Evolutionary conservation across 345 rosid species (phyloP), one percentile per base, ranked within the genome.

Genomic region (Jatropha curcas): DNA sequence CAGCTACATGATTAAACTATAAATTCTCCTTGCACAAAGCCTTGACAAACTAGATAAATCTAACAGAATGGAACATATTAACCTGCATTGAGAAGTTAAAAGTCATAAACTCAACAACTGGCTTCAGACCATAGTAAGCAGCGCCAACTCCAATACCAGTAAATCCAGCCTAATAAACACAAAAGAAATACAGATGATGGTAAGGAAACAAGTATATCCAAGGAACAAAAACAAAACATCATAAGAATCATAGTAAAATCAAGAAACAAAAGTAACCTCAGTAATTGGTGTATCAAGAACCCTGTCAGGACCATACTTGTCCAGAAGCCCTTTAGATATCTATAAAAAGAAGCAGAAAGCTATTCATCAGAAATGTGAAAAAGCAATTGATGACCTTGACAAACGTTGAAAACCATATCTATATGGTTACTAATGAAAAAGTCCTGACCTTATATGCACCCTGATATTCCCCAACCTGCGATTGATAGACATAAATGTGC

Each of bases 11-110:
- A 35, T 33, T 51, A 28, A n/a, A 56, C 28, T 6, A 43, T 12
- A 52, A 24, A 39, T 41, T 17, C 24, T 41, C 57, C 7, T 35
- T 39, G 25, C 17, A 24, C 11, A 13, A 35, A 35, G 11, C 51
- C 35, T 28, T 22, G 19, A 35, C 25, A 72, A 45, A 25, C 52
- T 14, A 52, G 5, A 48, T 22, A 13, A 1, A 31, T 31, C 34
- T 50, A 4, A 16, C 2, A 2, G 45, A 41, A 48, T 19, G n/a
- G 53, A 37, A 48, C 33, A n/a, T 7, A 60, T 33, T 22, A 30
- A 94, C 98, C 98, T 94, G 97, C 98, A 92, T 84, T 45, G 97
- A 79, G 80, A 94, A 92, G 89, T 94, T 94, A 74, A 94, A 87
- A 30, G 98, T 92, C 98, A 92, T 92, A 74, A 94, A 94, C 76